Evolutionary conservation across 352 stramenopile genomes (phyloP).

Genomic region (Phytophthora sojae): DNA sequence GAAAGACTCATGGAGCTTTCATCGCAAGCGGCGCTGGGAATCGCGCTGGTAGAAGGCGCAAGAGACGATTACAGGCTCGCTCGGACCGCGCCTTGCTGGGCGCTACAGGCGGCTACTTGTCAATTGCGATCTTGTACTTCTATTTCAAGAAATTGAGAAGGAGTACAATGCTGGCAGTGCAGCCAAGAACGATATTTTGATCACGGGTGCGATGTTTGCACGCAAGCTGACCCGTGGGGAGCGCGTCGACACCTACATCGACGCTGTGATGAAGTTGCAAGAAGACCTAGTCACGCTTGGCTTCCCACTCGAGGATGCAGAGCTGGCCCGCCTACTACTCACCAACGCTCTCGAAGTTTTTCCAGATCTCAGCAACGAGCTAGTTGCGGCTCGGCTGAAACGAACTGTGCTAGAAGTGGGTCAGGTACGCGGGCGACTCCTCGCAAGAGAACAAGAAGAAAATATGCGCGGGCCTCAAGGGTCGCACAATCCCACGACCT

Average conservation of each 20-base stretch:
- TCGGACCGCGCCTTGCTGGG: conserved; percentile 7
- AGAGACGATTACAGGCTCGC: not conserved
- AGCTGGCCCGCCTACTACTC: conserved; percentile 5
- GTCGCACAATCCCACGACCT: too few species aligned
- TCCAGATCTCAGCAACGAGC: conserved; percentile 12
- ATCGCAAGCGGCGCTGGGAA: too few species aligned
- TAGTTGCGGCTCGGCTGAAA: conserved; percentile 3
- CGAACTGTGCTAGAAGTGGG: not conserved
- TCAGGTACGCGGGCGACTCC: not conserved
- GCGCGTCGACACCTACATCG: conserved; percentile 10
- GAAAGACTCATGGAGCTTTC: not conserved
- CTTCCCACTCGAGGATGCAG: not conserved
- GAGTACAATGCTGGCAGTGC: conserved; percentile 12
- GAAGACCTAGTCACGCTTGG: conserved; percentile 12
- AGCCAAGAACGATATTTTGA: conserved; percentile 16
- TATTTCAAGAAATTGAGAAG: conserved; percentile 17
- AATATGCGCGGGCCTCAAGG: not conserved
- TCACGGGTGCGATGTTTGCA: conserved; percentile 5
- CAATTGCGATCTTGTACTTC: conserved; percentile 3
- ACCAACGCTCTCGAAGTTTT: conserved; percentile 8
- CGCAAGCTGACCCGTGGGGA: conserved; percentile 2
- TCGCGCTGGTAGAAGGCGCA: not conserved
- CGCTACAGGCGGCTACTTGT: conserved; percentile 2
- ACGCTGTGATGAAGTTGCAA: conserved; percentile 5
- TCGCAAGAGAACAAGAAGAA: conserved; percentile 11